A percentile compares a stretch with the other conserved stretches of the same genome.
Evolutionary conservation across 495 filamentous ascomycete species (phyloP).

Genomic region (Tuber calosporum): DNA sequence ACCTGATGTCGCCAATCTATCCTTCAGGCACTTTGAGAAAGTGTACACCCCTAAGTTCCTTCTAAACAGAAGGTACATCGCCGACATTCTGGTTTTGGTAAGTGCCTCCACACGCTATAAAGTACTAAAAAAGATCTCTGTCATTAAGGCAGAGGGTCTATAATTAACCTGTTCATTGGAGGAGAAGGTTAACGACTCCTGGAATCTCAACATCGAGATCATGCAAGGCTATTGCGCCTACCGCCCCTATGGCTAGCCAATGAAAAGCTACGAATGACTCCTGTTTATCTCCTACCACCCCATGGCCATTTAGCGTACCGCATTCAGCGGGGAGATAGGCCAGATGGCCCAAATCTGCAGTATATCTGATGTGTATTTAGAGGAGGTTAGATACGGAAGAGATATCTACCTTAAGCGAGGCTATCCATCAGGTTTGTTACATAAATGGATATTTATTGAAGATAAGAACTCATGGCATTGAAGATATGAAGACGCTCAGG

Average conservation of each 20-base stretch:
- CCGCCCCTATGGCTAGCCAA: conserved; percentile 8
- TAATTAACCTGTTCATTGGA: neutral
- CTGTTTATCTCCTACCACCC: conserved; percentile 6
- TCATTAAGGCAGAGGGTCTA: neutral
- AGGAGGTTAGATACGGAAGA: neutral
- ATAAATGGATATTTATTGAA: neutral
- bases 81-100: neutral
- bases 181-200: conserved; percentile 1
- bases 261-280: neutral
- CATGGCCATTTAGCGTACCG: neutral
- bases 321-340: conserved; percentile 4
- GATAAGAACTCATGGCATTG: neutral
- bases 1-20: conserved; percentile 2
- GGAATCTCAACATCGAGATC: neutral
- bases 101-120: neutral
- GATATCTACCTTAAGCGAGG: too few relatives aligned
- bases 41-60: too few relatives aligned
- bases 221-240: neutral
- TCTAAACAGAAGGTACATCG: conserved; percentile 6
- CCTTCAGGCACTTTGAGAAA: neutral
- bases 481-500: neutral
- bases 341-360: neutral
- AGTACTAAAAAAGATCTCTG: neutral
- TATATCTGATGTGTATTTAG: neutral
- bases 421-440: neutral